Evolutionary conservation across 768 basidiomycete genomes (phyloP), one percentile per base, ranked within the genome.

Genomic region (Pleurotus giganteus): DNA sequence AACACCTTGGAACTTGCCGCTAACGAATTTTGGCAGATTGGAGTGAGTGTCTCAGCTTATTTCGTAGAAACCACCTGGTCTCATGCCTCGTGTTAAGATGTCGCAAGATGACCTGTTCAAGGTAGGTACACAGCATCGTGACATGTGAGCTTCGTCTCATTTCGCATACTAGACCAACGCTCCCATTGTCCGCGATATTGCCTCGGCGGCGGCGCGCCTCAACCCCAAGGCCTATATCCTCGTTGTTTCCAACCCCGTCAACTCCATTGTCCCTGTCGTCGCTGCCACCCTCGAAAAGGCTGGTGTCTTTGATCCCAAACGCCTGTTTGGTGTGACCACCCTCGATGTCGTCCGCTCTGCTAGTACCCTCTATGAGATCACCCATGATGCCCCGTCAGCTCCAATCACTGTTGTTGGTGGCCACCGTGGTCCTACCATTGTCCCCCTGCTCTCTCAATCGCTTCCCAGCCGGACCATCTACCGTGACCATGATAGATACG

Each of bases 161-260:
- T 13, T 43, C 37, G 27, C 44, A 34, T 9, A 47, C 11, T 62
- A 94, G 92, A 94, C 94, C 63, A 98, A 98, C 71, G 96, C 96
- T 53, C 94, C 92, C 57, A 98, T 99, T 66, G 94, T 98, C 66
- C 89, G 94, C 53, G 94, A 95, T 79, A 90, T 99, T 61, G 96
- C 96, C 31, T 73, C 87, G 45, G 88, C 94, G 12, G 82, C 94
- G 58, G 91, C 84, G 62, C 89, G 92, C 57, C 85, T 91, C 55
- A 73, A 91, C 34, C 95, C 97, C 52, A 83, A 87, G 49, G 97
- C 97, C n/a, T 86, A 91, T 74, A 81, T 98, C 66, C 85, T 94
- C 62, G 87, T 98, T 74, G 98, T 99, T 73, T 96, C 95, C 64
- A 99, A 99, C 86, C 96, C 96, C 53, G 96, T 97, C 80, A 94